Evolutionary conservation across 2,329 filamentous ascomycete genomes (phyloP).

Genomic region (Ambrosiella beaveri): DNA sequence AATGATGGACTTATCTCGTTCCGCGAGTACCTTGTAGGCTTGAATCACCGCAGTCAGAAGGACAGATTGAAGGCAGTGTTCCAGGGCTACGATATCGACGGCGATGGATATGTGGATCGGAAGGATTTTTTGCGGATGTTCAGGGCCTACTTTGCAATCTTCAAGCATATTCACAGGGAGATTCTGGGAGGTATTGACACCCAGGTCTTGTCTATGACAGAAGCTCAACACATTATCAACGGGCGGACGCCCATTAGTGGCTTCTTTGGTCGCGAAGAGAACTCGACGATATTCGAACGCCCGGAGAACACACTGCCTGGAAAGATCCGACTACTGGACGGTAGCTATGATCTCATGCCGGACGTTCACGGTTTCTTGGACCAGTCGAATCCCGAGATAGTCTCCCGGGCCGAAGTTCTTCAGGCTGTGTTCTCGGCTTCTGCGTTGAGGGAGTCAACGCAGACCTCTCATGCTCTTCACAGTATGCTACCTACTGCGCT

Average conservation of each 20-base stretch:
- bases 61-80: constrained; percentile 61
- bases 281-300: constrained; percentile 45
- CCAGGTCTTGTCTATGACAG: constrained; percentile 56
- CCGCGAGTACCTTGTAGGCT: constrained; percentile 71
- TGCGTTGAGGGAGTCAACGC: constrained; percentile 6
- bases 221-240: constrained; percentile 59
- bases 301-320: constrained; percentile 38
- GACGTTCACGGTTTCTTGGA: constrained; percentile 39
- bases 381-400: constrained; percentile 42
- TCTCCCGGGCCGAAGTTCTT: constrained; percentile 43
- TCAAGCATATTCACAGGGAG: constrained; percentile 76
- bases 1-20: constrained; percentile 81
- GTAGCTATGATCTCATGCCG: constrained; percentile 46
- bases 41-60: constrained; percentile 52
- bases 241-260: constrained; percentile 61
- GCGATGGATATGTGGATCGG: constrained; percentile 69
- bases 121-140: constrained; percentile 86
- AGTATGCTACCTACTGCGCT: constrained; percentile 16
- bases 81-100: constrained; percentile 77
- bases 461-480: constrained; percentile 1
- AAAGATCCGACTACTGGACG: constrained; percentile 44
- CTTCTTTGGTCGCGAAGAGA: constrained; percentile 54
- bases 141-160: constrained; percentile 77
- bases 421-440: constrained; percentile 29
- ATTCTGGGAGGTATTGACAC: constrained; percentile 64